phyloP scores from a whole-genome alignment of 208 protist genomes.

The Giardia duodenalis region DNA sequence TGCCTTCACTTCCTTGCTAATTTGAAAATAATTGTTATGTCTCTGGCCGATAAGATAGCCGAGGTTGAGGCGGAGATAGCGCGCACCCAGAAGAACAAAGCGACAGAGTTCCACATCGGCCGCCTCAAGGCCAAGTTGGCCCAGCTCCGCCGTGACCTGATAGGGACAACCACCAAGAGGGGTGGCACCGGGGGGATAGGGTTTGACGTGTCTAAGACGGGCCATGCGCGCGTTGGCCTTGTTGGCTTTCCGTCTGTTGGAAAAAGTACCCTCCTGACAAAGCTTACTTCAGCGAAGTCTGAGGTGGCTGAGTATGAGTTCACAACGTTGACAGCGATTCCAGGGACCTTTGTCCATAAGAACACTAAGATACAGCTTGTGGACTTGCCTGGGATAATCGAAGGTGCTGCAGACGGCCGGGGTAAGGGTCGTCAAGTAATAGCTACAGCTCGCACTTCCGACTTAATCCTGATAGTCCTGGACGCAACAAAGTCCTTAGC shows the following conservation, averaged over 20 bases:
- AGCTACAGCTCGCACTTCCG: slow-evolving; percentile 41
- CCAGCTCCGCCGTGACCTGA: slow-evolving; percentile 73
- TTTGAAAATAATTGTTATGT: slow-evolving; percentile 18
- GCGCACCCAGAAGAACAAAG: slow-evolving; percentile 46
- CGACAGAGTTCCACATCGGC: slow-evolving; percentile 61
- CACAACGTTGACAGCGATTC: slow-evolving; percentile 95
- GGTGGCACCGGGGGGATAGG: slow-evolving; percentile 48
- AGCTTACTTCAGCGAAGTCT: slow-evolving; percentile 75
- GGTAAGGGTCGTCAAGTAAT: slow-evolving; percentile 47
- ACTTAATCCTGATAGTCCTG: slow-evolving; percentile 43
- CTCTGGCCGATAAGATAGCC: slow-evolving; percentile 8
- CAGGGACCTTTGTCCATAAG: slow-evolving; percentile 47
- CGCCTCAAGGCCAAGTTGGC: slow-evolving; percentile 87
- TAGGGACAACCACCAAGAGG: slow-evolving; percentile 35
- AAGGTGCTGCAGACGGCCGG: slow-evolving; percentile 42
- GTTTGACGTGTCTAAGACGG: slow-evolving; percentile 82
- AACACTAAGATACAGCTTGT: slow-evolving; percentile 45
- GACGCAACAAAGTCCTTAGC: slow-evolving; percentile 37
- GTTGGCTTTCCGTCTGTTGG: slow-evolving; percentile 56
- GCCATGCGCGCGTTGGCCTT: slow-evolving; percentile 59
- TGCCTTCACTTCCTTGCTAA: too few relatives aligned
- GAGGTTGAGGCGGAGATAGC: slow-evolving; percentile 39
- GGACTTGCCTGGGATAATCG: slow-evolving; percentile 48
- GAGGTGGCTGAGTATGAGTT: slow-evolving; percentile 87
- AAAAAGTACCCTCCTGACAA: slow-evolving; percentile 66